Base-by-base conservation (phyloP, 257 asterid genomes). In the Leptodermis oblonga region DNA sequence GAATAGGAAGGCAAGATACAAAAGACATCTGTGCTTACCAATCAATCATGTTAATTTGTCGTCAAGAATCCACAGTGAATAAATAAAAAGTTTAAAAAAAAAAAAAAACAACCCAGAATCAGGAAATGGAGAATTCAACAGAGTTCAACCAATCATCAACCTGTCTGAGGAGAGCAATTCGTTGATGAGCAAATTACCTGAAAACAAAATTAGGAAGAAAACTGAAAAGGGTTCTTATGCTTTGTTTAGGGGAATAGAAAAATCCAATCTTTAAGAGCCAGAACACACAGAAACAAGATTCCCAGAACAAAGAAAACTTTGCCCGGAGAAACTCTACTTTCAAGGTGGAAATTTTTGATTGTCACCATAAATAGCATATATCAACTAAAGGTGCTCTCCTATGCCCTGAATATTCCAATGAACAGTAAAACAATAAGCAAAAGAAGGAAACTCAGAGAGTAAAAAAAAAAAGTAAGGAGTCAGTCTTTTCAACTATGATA, bases 1-100 rank as follows among this genome's bases (percentile, higher is more conserved):
- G 84, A 68, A 91, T 72, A 67, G 99, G 99, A 18, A 94, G 5
- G 70, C 99, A 89, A 86, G 95, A 91, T 79, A 95, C 90, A 73
- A 84, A 85, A 49, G 99, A 91, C 99, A 94, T 94, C 54, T 84
- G 76, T 79, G 76, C 87, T 92, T 84, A 78, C 68, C 67, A 80
- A 46, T 67, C 70, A 73, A 68, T 30, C 73, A 67, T 59, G 58
- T 64, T 65, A 70, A 58, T 66, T 68, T 52, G 41, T 69, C 74
- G 10, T 69, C 67, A 78, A 73, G 18, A 49, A 72, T 39, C n/a
- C 73, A 65, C 37, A 36, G n/a, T 4, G 4, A 26, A 58, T 36
- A 70, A 65, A 26, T 3, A 28, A 18, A 52, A n/a, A n/a, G 59
- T 52, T 30, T 22, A n/a, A 52, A 22, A 6, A 25, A 22, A 62